Percentiles rank a stretch among this genome's conserved stretches.
These are phyloP conservation scores for Candida takata DNA, from an alignment of 805 yeast species.

Conservation along the genomic window DNA sequence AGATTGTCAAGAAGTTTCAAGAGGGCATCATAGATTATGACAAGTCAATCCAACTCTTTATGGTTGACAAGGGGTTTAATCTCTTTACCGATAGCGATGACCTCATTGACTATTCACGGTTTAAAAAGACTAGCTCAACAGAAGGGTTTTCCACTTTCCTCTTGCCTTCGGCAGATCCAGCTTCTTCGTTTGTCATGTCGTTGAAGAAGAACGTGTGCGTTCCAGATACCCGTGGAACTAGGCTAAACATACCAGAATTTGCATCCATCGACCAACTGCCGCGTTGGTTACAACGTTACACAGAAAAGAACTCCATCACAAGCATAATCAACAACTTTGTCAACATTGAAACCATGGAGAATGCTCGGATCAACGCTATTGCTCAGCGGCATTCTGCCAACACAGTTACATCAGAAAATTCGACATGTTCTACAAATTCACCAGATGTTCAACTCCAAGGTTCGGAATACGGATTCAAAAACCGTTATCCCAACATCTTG, in stretches of 20 bases:
- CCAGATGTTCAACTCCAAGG: slow-evolving; percentile 33
- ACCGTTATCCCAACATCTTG: slow-evolving; percentile 73
- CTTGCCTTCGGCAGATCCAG: slow-evolving; percentile 22
- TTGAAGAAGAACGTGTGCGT: slow-evolving; percentile 13
- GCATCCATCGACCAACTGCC: slow-evolving; percentile 20
- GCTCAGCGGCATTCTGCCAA: slow-evolving; percentile 10
- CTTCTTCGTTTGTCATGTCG: slow-evolving; percentile 18
- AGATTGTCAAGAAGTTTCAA: slow-evolving; percentile 22
- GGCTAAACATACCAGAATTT: slow-evolving; percentile 10
- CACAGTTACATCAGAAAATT: not conserved
- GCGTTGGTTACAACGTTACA: slow-evolving; percentile 41
- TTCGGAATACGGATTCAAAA: slow-evolving; percentile 66
- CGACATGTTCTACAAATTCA: slow-evolving; percentile 5
- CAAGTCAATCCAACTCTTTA: slow-evolving; percentile 12
- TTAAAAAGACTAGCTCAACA: slow-evolving; percentile 6
- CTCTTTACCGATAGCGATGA: slow-evolving; percentile 8
- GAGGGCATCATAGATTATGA: slow-evolving; percentile 8
- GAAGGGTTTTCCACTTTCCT: slow-evolving; percentile 12
- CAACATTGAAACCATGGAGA: slow-evolving; percentile 30
- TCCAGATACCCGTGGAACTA: slow-evolving; percentile 7
- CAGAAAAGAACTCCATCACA: slow-evolving; percentile 17
- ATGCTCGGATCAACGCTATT: slow-evolving; percentile 20
- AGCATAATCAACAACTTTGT: slow-evolving; percentile 23
- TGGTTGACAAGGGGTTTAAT: slow-evolving; percentile 19
- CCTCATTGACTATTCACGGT: slow-evolving; percentile 11